Conservation (phyloP, 768 basidiomycete genomes). For the Dioszegia aurantiaca region DNA sequence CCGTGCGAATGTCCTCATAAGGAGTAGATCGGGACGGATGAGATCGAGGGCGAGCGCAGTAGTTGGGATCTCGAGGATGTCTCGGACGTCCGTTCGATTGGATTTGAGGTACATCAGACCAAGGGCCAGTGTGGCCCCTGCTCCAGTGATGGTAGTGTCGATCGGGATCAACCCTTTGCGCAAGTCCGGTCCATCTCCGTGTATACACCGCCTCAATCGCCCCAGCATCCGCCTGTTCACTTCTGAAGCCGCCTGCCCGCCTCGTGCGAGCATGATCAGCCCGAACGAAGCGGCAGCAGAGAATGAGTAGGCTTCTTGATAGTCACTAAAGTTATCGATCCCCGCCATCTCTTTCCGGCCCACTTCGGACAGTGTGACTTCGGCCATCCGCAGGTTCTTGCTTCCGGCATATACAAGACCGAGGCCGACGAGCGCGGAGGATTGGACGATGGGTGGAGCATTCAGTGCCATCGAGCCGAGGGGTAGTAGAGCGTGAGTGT, state of each 20-base stretch:
- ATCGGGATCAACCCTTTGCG: constrained; percentile 52
- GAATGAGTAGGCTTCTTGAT: constrained; percentile 87
- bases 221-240: constrained; percentile 70
- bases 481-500: constrained; percentile 88
- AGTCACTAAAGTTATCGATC: constrained; percentile 79
- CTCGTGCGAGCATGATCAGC: constrained; percentile 92
- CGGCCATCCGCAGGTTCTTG: constrained; percentile 84
- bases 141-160: constrained; percentile 85
- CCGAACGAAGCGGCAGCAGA: constrained; percentile 87
- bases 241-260: constrained; percentile 62
- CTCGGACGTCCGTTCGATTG: constrained; percentile 77
- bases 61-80: constrained; percentile 76
- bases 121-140: constrained; percentile 83
- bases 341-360: constrained; percentile 69
- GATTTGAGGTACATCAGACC: constrained; percentile 91
- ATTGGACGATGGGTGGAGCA: constrained; percentile 82
- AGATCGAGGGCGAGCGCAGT: constrained; percentile 74
- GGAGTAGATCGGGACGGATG: constrained; percentile 81
- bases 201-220: constrained; percentile 70
- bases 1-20: constrained; percentile 73
- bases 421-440: constrained; percentile 79
- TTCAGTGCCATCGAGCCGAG: constrained; percentile 83
- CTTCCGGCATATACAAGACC: constrained; percentile 88
- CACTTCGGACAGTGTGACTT: constrained; percentile 82
- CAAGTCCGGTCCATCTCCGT: constrained; percentile 57